Conservation (phyloP, 306 rosid species). For the Quercus engelmannii region DNA sequence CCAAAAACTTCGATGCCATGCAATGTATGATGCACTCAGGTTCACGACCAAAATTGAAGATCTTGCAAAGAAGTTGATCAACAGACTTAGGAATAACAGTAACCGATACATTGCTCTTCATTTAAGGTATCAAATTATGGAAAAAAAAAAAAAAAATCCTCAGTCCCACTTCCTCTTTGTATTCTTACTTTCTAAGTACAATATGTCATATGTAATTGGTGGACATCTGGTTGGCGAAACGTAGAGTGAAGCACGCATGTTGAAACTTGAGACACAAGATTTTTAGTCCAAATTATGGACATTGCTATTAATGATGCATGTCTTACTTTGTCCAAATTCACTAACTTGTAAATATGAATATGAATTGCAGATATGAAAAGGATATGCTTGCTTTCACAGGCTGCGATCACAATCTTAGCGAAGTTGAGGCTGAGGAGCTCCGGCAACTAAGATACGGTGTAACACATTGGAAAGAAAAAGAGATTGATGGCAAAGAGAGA, state of each 20-base stretch:
- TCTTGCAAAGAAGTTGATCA: conserved; percentile 48
- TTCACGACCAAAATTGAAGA: conserved; percentile 47
- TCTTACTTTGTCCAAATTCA: neutral
- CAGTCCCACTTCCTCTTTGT: too few relatives aligned
- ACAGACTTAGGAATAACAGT: conserved; percentile 40
- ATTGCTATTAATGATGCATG: neutral
- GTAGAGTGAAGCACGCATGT: too few relatives aligned
- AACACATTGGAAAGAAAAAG: conserved; percentile 62
- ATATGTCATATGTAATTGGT: too few relatives aligned
- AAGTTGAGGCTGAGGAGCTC: conserved; percentile 37
- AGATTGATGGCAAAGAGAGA: conserved; percentile 36
- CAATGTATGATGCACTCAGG: conserved; percentile 56
- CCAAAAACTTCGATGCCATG: conserved; percentile 56
- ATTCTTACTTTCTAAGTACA: too few relatives aligned
- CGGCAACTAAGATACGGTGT: conserved; percentile 37
- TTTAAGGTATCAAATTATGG: conserved; percentile 45
- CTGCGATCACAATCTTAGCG: conserved; percentile 55
- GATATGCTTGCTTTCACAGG: conserved; percentile 86
- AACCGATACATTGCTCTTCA: conserved; percentile 56
- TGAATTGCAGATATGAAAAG: conserved; percentile 58
- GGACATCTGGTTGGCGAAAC: too few relatives aligned
- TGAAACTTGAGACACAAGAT: too few relatives aligned
- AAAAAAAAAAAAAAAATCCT: too few relatives aligned
- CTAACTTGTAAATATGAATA: neutral
- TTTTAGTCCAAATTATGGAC: neutral